Base-by-base conservation (phyloP, 1,284 basidiomycete species). In the Rhodotorula sp. region DNA sequence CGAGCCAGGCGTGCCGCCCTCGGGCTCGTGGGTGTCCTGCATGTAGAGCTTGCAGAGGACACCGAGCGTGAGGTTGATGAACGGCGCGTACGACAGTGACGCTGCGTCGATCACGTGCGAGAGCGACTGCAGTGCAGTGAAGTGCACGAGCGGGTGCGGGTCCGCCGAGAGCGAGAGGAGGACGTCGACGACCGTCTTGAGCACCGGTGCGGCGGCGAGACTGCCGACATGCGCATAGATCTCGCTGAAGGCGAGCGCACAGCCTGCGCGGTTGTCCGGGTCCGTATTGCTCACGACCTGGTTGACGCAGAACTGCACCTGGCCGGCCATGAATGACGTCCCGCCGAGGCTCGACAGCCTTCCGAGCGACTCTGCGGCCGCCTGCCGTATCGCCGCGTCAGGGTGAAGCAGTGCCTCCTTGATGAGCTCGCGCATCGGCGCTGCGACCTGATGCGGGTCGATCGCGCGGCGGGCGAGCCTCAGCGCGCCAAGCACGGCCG, bases 251-350 rank as follows among this genome's bases (percentile, higher is more conserved):
- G 95, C 91, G 29, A 94, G 82, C 0, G 95, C 94, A 79, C 94
- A 98, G 3, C 97, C 97, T 12, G 96, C 94, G 37, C 97, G 89
- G 22, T 90, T 91, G 77, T 94, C 88, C 0, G 97, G 96, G 80
- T 97, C 91, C 19, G 95, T 91, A 81, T 99, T 97, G 81, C 87
- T 92, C 71, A 99, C 93, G n/a, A 99, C 91, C 79, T 95, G 91
- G 78, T 97, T 92, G 12, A 99, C 94, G 19, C 97, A 86, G 78
- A 89, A 89, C 80, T 97, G 97, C 73, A 95, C 90, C 81, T 97
- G 92, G 41, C 85, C 87, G 0, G 92, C 91, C 66, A 98, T 85
- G 83, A 95, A 96, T 55, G 86, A 88, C 13, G 90, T 93, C 27
- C 91, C 93, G 0, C 91, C 92, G 22, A 97, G 84, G 70, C 89